Conservation (phyloP, 441 rosid genomes). For the Macaranga tanarius region DNA sequence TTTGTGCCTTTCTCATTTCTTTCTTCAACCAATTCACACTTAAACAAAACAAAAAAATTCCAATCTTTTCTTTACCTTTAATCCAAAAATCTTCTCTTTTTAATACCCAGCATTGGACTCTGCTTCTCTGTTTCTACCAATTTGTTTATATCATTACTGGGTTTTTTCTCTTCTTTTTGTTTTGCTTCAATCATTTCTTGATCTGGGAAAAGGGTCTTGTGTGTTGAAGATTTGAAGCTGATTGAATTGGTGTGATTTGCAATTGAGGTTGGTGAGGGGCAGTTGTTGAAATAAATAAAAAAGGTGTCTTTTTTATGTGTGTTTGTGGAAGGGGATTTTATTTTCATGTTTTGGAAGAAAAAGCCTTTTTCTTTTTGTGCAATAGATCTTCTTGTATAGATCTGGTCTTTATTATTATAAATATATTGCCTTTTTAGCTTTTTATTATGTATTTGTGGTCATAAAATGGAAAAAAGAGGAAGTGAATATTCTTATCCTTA, state of each 20-base stretch:
- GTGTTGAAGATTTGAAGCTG: constrained; percentile 19
- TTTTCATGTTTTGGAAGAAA: not conserved
- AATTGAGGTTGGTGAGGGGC: constrained; percentile 18
- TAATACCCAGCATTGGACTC: constrained; percentile 2
- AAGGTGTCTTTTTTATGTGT: constrained; percentile 16
- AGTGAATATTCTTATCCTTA: constrained; percentile 27
- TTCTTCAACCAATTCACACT: constrained; percentile 14
- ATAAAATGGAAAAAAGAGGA: constrained; percentile 25
- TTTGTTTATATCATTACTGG: not conserved
- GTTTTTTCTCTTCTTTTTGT: no score
- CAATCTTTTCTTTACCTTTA: not conserved
- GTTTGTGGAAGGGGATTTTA: constrained; percentile 20
- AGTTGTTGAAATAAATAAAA: constrained; percentile 1
- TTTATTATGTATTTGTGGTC: constrained; percentile 20
- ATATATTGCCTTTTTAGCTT: constrained; percentile 29
- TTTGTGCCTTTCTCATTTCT: not conserved
- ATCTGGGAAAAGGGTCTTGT: constrained; percentile 29
- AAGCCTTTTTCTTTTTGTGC: not conserved
- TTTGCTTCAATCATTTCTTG: constrained; percentile 30
- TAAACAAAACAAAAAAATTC: not conserved
- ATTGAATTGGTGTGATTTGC: constrained; percentile 12
- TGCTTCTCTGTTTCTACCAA: not conserved
- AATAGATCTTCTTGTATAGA: constrained; percentile 33
- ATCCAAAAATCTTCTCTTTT: not conserved
- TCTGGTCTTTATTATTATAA: constrained; percentile 34